Evolutionary conservation across 495 filamentous ascomycete genomes (phyloP).

Genomic region (Echria macrotheca): DNA sequence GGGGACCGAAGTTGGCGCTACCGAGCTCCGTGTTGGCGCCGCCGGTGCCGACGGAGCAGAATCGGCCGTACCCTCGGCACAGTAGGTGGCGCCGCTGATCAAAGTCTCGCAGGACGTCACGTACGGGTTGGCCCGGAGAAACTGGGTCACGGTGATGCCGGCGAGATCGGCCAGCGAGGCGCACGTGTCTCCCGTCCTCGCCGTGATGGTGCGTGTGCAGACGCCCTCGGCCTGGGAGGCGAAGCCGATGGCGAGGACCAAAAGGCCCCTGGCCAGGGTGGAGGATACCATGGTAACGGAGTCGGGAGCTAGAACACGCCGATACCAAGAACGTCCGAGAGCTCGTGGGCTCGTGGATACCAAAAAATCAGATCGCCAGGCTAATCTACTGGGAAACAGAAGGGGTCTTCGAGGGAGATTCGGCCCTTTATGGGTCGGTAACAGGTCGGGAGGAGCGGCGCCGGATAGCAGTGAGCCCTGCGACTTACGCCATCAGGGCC

Average conservation of each 20-base stretch:
- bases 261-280: slow-evolving; percentile 5
- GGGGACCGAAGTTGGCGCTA: background rate
- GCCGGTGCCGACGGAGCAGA: background rate
- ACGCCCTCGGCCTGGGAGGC: slow-evolving; percentile 6
- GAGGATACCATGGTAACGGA: slow-evolving; percentile 16
- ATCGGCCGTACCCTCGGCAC: slow-evolving; percentile 17
- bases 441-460: background rate
- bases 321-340: background rate
- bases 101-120: slow-evolving; percentile 24
- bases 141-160: slow-evolving; percentile 26
- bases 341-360: too few relatives aligned
- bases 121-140: slow-evolving; percentile 22
- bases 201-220: slow-evolving; percentile 20
- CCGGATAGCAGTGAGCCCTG: background rate
- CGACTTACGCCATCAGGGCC: background rate
- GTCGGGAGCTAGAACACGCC: background rate
- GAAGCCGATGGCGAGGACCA: slow-evolving; percentile 13
- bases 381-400: background rate
- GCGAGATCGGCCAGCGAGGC: slow-evolving; percentile 17
- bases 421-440: background rate
- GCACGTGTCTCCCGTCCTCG: slow-evolving; percentile 25
- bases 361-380: background rate
- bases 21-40: background rate
- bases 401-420: background rate
- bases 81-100: slow-evolving; percentile 17